Percentiles rank a stretch among this genome's conserved stretches.
Conservation (phyloP, 2,329 filamentous ascomycete species). For the Gremmenia infestans region DNA sequence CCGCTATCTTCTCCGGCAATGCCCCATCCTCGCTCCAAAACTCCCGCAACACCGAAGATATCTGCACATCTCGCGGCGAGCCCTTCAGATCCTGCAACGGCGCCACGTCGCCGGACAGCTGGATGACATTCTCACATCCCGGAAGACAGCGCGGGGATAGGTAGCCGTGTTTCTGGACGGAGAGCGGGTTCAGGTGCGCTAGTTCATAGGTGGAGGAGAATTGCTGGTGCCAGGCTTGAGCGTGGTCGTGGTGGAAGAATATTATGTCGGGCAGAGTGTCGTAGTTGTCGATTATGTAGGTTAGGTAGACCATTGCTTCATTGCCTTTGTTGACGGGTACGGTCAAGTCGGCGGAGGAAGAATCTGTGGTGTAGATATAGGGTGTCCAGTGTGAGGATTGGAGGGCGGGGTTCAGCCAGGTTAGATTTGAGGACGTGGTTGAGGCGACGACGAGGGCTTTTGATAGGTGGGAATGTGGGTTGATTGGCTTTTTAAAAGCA, state of each 20-base stretch:
- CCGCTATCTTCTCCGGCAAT: slow-evolving; percentile 45
- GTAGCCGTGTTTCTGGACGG: slow-evolving; percentile 45
- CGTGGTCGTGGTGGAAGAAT: slow-evolving; percentile 59
- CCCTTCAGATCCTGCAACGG: slow-evolving; percentile 43
- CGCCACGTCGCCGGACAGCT: slow-evolving; percentile 45
- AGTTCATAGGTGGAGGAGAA: slow-evolving; percentile 33
- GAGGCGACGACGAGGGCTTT: slow-evolving; percentile 44
- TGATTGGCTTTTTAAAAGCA: background rate
- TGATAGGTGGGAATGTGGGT: slow-evolving; percentile 5
- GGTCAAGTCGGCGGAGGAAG: slow-evolving; percentile 41
- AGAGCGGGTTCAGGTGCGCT: slow-evolving; percentile 29
- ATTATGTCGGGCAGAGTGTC: slow-evolving; percentile 51
- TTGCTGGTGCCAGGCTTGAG: slow-evolving; percentile 36
- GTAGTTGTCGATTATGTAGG: slow-evolving; percentile 52
- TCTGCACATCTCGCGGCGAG: slow-evolving; percentile 37
- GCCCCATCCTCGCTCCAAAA: slow-evolving; percentile 33
- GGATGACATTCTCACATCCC: slow-evolving; percentile 38
- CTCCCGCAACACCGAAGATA: slow-evolving; percentile 38
- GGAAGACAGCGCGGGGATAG: slow-evolving; percentile 51
- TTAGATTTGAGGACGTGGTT: slow-evolving; percentile 37
- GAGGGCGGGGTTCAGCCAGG: slow-evolving; percentile 19
- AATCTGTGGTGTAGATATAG: slow-evolving; percentile 45
- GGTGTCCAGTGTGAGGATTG: slow-evolving; percentile 5
- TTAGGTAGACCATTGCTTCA: slow-evolving; percentile 50
- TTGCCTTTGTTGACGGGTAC: slow-evolving; percentile 47